phyloP scores from a whole-genome alignment of 176 grass and related monocot species.

The Carex scoparia region DNA sequence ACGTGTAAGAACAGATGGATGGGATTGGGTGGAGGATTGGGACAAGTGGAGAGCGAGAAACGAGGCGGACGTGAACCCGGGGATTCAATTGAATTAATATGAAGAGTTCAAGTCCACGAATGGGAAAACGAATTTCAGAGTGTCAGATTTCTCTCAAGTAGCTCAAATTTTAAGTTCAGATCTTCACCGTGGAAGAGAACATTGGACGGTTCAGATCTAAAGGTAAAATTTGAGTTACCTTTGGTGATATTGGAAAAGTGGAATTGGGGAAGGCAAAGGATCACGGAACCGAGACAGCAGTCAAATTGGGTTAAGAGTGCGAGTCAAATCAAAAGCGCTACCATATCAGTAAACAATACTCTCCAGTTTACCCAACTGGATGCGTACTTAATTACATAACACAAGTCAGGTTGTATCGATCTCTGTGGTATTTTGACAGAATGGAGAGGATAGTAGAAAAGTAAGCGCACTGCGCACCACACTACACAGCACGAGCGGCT shows the following conservation, averaged over 20 bases:
- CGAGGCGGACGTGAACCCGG: conserved; percentile 9
- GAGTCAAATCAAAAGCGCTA: conserved; percentile 15
- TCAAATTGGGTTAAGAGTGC: conserved; percentile 32
- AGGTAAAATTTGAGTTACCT: too few relatives aligned
- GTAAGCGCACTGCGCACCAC: conserved; percentile 14
- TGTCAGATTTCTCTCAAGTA: too few relatives aligned
- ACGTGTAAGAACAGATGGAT: conserved; percentile 37
- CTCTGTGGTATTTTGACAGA: not conserved
- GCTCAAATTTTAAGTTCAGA: too few relatives aligned
- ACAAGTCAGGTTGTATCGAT: not conserved
- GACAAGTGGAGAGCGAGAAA: conserved; percentile 22
- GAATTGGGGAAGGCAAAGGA: not conserved
- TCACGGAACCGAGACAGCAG: conserved; percentile 7
- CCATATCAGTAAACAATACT: not conserved
- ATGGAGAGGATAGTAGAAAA: not conserved
- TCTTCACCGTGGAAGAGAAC: too few relatives aligned
- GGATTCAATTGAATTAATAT: conserved; percentile 8
- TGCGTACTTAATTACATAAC: not conserved
- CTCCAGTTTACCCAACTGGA: not conserved
- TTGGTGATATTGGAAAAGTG: too few relatives aligned
- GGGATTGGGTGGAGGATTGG: not conserved
- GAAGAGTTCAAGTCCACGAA: conserved; percentile 33
- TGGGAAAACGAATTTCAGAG: not conserved
- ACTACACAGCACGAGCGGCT: not conserved
- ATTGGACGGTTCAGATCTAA: too few relatives aligned